A percentile compares a stretch with the other conserved stretches of the same genome.
These are phyloP conservation scores for Apostasia shenzhenica DNA, from an alignment of 106 monocot species.

Conservation along the genomic window DNA sequence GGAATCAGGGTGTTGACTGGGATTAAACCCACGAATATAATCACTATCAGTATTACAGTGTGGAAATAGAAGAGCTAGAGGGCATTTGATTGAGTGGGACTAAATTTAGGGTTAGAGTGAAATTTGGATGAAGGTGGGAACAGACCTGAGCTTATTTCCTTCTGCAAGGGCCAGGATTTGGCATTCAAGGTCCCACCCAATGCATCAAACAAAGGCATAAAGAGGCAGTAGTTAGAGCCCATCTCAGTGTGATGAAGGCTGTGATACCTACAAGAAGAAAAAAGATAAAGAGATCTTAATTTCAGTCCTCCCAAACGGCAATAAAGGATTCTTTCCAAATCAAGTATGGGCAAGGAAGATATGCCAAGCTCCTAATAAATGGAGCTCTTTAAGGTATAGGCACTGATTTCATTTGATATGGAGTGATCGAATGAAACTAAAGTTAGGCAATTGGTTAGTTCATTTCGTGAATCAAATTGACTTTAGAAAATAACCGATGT, in stretches of 20 bases:
- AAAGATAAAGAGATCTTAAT: background rate
- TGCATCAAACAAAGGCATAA: constrained; percentile 89
- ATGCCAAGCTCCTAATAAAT: background rate
- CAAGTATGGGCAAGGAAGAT: background rate
- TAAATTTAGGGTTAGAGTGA: no score
- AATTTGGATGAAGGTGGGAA: background rate
- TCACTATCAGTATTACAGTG: no score
- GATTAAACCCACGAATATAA: no score
- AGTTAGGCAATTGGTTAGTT: no score
- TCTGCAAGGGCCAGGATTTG: constrained; percentile 76
- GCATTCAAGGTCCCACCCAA: constrained; percentile 61
- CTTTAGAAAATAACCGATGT: no score
- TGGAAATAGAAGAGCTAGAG: no score
- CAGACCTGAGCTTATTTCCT: constrained; percentile 49
- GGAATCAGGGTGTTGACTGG: no score
- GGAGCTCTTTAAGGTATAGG: background rate
- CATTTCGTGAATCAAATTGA: no score
- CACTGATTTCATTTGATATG: no score
- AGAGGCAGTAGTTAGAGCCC: constrained; percentile 84
- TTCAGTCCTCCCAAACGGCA: background rate
- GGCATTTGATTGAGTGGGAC: no score
- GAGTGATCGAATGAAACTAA: no score
- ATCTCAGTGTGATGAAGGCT: constrained; percentile 77
- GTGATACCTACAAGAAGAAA: constrained; percentile 53
- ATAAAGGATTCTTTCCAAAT: background rate